Percentiles rank a stretch among this genome's conserved stretches.
Evolutionary conservation across 192 early-diverging fungal genomes (phyloP).

Genomic region (Gigaspora rosea): DNA sequence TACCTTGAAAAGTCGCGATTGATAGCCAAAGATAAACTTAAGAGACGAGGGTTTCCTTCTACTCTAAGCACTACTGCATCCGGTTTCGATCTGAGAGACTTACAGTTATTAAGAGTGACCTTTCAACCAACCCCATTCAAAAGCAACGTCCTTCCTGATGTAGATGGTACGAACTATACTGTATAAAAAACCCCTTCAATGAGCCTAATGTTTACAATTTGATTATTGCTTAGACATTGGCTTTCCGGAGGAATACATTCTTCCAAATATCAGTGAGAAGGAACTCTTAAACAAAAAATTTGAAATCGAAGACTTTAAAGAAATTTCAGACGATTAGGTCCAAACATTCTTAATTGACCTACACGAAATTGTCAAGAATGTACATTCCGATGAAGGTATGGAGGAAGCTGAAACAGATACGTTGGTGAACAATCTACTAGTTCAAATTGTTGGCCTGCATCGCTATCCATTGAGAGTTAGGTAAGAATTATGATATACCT

Average conservation of each 20-base stretch:
- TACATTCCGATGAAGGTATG: neutral
- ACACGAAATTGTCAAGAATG: neutral
- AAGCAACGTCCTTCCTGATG: neutral
- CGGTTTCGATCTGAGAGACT: neutral
- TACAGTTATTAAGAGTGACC: constrained; percentile 17
- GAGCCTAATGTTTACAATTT: constrained; percentile 12
- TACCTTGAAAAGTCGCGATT: neutral
- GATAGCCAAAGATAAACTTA: neutral
- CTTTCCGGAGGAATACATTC: constrained; percentile 7
- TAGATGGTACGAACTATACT: constrained; percentile 15
- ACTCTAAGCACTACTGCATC: neutral
- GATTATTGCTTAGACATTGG: neutral
- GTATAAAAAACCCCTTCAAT: neutral
- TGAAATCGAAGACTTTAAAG: neutral
- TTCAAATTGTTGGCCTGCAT: neutral
- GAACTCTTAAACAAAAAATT: neutral
- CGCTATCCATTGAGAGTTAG: neutral
- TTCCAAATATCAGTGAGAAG: neutral
- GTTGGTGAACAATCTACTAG: neutral
- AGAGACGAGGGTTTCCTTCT: neutral
- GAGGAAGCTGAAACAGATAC: neutral
- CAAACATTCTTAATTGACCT: neutral
- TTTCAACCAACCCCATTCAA: neutral
- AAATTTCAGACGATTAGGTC: neutral
- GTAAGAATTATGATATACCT: neutral